Conservation (phyloP, 257 asterid genomes). For the Gentiana straminea region DNA sequence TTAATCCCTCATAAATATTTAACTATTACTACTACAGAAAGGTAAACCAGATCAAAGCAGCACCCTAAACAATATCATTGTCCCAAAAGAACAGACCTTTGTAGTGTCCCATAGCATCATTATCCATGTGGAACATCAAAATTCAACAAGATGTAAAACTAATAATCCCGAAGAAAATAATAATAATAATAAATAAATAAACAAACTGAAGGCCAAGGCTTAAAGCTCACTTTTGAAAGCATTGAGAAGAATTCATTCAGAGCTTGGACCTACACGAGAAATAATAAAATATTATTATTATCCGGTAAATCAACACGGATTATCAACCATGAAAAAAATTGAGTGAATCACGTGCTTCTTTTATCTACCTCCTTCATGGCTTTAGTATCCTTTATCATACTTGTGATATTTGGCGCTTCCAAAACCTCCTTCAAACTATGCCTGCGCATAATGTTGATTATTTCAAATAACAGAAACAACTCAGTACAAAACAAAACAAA, state of each 20-base stretch:
- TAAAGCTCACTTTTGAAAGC: conserved; percentile 84
- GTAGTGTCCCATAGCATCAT: no score
- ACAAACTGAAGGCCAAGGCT: conserved; percentile 11
- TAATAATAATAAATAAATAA: conserved; percentile 5
- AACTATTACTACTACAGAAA: no score
- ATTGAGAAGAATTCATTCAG: conserved; percentile 83
- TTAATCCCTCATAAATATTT: background rate
- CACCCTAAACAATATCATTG: no score
- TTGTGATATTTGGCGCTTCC: conserved; percentile 89
- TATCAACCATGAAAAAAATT: no score
- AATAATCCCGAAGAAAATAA: background rate
- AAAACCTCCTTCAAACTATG: conserved; percentile 92
- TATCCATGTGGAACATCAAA: background rate
- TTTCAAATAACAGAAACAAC: background rate
- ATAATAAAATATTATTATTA: background rate
- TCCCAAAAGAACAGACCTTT: no score
- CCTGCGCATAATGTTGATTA: conserved; percentile 28
- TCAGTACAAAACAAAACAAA: background rate
- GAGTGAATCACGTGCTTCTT: background rate
- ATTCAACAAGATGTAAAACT: no score
- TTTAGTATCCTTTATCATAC: conserved; percentile 94
- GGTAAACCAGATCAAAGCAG: no score
- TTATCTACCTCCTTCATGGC: conserved; percentile 81
- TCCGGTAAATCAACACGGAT: background rate
- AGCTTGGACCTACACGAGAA: conserved; percentile 54